phyloP scores from a whole-genome alignment of 1,284 basidiomycete genomes.

The Pseudomicrostroma phylloplanum region DNA sequence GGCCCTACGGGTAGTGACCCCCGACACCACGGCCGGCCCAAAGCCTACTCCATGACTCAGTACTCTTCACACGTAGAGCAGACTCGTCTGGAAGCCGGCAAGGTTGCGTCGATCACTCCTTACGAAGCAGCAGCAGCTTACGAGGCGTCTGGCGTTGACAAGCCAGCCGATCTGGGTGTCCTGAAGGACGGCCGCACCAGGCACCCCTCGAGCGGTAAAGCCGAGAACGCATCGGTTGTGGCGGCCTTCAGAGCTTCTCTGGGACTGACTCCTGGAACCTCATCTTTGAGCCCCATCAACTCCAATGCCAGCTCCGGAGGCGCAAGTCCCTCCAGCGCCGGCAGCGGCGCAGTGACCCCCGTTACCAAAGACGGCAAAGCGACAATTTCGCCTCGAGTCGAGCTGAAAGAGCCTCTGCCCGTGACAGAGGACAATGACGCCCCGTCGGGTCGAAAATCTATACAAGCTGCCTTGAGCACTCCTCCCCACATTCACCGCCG shows the following conservation, averaged over 20 bases:
- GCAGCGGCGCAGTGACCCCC: not conserved
- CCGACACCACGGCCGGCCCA: not conserved
- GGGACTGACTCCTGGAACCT: slow-evolving; percentile 2
- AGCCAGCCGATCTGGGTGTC: slow-evolving; percentile 2
- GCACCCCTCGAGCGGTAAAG: not conserved
- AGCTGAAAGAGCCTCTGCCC: not conserved
- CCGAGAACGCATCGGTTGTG: not conserved
- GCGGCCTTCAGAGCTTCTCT: slow-evolving; percentile 5
- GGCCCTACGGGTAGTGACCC: not conserved
- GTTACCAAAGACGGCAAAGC: not conserved
- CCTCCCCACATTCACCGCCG: not conserved
- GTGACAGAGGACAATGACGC: not conserved
- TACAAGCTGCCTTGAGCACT: not conserved
- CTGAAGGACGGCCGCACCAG: slow-evolving; percentile 7
- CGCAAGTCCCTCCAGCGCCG: not conserved
- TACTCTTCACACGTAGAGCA: not conserved
- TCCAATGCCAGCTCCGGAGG: not conserved
- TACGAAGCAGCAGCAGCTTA: slow-evolving; percentile 3
- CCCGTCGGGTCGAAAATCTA: not conserved
- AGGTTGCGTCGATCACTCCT: not conserved
- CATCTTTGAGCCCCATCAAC: not conserved
- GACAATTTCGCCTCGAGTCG: not conserved
- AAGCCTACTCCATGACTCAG: slow-evolving; percentile 2
- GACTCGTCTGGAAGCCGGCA: slow-evolving; percentile 1
- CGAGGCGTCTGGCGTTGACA: slow-evolving; percentile 5